Percentiles rank a stretch among this genome's conserved stretches.
Conservation (phyloP, 2,329 filamentous ascomycete genomes). For the Phyllosticta citrichinensis region DNA sequence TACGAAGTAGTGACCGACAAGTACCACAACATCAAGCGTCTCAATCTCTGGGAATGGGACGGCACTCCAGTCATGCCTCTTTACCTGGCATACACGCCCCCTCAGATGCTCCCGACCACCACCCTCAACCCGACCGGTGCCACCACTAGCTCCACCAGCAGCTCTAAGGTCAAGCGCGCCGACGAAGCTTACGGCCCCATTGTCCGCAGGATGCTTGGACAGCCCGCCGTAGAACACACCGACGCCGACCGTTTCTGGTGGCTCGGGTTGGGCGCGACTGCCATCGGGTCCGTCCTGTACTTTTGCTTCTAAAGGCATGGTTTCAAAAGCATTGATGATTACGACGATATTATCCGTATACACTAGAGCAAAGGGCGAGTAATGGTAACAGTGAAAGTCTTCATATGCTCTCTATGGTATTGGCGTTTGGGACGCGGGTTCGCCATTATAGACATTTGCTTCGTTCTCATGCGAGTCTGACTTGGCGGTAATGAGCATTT, state of each 20-base stretch:
- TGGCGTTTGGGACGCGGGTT: not conserved
- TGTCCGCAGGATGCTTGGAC: constrained; percentile 28
- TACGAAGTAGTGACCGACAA: constrained; percentile 43
- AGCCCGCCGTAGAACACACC: constrained; percentile 23
- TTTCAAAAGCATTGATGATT: not conserved
- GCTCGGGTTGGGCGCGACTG: constrained; percentile 39
- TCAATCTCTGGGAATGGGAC: constrained; percentile 55
- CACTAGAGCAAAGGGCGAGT: not conserved
- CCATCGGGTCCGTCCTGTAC: constrained; percentile 38
- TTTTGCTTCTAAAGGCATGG: constrained; percentile 27
- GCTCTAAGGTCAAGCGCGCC: constrained; percentile 22
- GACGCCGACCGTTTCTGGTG: constrained; percentile 41
- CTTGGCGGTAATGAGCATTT: not conserved
- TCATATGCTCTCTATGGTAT: not conserved
- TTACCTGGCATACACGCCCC: constrained; percentile 53
- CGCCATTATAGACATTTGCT: not conserved
- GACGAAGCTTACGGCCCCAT: constrained; percentile 27
- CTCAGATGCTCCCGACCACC: constrained; percentile 59
- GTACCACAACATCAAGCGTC: constrained; percentile 52
- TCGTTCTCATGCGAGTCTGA: not conserved
- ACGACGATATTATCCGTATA: not conserved
- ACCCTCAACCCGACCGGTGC: constrained; percentile 49
- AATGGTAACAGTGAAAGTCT: not conserved
- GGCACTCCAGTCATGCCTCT: constrained; percentile 57
- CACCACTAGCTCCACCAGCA: constrained; percentile 28